Conservation (phyloP, 2,329 filamentous ascomycete genomes). For the Diaporthe capsici region DNA sequence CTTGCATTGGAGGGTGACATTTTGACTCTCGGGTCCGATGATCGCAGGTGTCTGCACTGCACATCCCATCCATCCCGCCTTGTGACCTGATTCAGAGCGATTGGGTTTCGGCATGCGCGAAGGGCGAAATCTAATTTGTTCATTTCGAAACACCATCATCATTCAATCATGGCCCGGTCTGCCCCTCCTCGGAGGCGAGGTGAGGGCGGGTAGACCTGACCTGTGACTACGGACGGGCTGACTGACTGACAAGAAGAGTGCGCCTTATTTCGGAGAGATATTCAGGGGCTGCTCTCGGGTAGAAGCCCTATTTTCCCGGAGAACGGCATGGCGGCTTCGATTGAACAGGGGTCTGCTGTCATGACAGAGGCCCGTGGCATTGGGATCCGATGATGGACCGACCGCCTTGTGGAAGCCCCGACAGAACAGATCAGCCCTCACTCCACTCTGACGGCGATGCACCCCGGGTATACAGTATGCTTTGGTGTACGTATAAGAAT, state of each 20-base stretch:
- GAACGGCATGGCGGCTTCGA: neutral
- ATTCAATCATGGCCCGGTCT: neutral
- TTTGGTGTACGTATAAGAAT: neutral
- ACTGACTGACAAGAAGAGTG: neutral
- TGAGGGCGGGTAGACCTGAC: neutral
- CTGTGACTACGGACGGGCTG: neutral
- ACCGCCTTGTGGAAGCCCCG: neutral
- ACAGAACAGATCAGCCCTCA: neutral
- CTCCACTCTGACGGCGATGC: conserved; percentile 5
- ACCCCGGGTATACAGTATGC: neutral
- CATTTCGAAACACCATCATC: conserved; percentile 32
- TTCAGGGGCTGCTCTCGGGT: conserved; percentile 26
- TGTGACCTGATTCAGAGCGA: conserved; percentile 26
- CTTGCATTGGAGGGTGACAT: conserved; percentile 9
- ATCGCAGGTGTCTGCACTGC: neutral
- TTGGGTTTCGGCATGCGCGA: conserved; percentile 29
- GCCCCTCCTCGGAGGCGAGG: conserved; percentile 12
- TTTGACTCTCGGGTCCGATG: conserved; percentile 11
- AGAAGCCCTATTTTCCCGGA: conserved; percentile 25
- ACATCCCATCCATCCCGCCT: conserved; percentile 1
- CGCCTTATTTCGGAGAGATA: conserved; percentile 27
- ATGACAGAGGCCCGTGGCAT: neutral
- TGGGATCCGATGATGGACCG: neutral
- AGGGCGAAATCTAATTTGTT: conserved; percentile 29
- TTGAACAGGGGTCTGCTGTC: conserved; percentile 8